Evolutionary conservation across 2,329 filamentous ascomycete genomes (phyloP).

Genomic region (Colletotrichum sp.): DNA sequence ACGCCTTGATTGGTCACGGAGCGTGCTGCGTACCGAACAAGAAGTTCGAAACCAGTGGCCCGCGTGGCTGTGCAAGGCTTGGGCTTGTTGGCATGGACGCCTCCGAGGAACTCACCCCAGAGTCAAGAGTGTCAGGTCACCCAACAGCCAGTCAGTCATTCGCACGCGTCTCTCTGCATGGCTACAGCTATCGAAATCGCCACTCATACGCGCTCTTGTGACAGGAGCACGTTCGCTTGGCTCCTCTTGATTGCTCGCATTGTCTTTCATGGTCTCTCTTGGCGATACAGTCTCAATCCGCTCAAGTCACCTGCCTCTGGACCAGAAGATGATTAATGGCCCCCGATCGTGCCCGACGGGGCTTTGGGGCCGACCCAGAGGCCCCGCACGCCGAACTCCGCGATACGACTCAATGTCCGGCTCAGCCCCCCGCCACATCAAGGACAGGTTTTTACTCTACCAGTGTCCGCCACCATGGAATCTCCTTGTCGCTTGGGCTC

Average conservation of each 20-base stretch:
- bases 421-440: not conserved
- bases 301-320: not conserved
- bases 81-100: not conserved
- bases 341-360: not conserved
- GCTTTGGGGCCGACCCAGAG: not conserved
- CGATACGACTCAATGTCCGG: not conserved
- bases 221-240: not conserved
- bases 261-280: not conserved
- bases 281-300: not conserved
- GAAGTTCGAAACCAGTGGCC: not conserved
- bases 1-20: not conserved
- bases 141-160: not conserved
- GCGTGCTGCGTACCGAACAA: not conserved
- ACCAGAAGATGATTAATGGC: not conserved
- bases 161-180: not conserved
- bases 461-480: not conserved
- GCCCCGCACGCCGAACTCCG: not conserved
- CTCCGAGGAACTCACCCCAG: not conserved
- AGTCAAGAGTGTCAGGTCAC: not conserved
- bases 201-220: conserved; percentile 9
- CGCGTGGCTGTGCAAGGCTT: conserved; percentile 18
- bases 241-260: not conserved
- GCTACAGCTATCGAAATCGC: not conserved
- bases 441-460: not conserved
- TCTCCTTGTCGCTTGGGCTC: not conserved